Percentiles rank a stretch among this genome's conserved stretches.
These are phyloP conservation scores for Sphaerulina vaccinii DNA, from an alignment of 2,329 filamentous ascomycete species.

Conservation along the genomic window DNA sequence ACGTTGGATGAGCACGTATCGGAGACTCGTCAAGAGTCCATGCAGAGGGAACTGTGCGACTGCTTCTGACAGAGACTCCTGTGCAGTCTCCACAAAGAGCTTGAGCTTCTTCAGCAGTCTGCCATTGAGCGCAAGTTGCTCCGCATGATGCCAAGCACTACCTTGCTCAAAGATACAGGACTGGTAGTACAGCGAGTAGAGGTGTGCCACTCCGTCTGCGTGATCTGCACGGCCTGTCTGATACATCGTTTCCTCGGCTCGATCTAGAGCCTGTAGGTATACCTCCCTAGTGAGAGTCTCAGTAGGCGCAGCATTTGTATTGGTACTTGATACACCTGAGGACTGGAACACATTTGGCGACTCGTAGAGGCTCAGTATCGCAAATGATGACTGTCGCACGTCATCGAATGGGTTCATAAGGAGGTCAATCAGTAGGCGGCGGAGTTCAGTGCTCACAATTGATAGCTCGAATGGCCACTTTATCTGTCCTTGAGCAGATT, in stretches of 20 bases:
- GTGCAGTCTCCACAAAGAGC: constrained; percentile 61
- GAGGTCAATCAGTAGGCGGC: constrained; percentile 71
- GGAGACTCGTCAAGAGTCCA: constrained; percentile 37
- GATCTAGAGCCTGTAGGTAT: constrained; percentile 1
- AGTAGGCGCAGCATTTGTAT: neutral
- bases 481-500: constrained; percentile 49
- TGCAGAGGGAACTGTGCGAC: constrained; percentile 49
- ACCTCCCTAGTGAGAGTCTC: neutral
- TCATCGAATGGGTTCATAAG: constrained; percentile 91
- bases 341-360: neutral
- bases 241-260: constrained; percentile 58
- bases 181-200: constrained; percentile 66
- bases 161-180: neutral
- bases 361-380: constrained; percentile 40
- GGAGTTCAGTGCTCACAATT: constrained; percentile 47
- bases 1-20: constrained; percentile 34
- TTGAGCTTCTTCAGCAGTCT: constrained; percentile 62
- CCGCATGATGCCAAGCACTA: constrained; percentile 17
- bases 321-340: neutral
- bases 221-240: constrained; percentile 83
- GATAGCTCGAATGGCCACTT: constrained; percentile 52
- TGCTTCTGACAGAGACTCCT: constrained; percentile 64
- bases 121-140: constrained; percentile 30
- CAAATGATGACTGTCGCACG: constrained; percentile 61
- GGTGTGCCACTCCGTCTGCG: constrained; percentile 82